These are phyloP conservation scores for Pezicula neosporulosa DNA, from an alignment of 2,329 filamentous ascomycete genomes.

Conservation along the genomic window DNA sequence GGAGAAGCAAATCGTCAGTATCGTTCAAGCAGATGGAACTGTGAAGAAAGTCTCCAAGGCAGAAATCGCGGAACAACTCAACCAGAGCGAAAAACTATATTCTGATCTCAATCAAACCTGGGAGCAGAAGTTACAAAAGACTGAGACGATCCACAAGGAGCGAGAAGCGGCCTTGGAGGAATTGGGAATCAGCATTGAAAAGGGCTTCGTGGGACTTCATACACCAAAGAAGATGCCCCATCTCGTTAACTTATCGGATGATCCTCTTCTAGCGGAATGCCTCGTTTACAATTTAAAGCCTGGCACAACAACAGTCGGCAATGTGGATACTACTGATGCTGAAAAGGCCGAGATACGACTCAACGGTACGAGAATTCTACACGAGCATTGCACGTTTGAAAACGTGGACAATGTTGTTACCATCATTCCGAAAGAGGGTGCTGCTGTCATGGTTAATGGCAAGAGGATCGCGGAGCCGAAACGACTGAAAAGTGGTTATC, in stretches of 20 bases:
- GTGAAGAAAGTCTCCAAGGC: constrained; percentile 97
- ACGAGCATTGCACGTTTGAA: constrained; percentile 91
- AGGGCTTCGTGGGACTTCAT: constrained; percentile 91
- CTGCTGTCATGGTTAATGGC: constrained; percentile 97
- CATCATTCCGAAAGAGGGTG: constrained; percentile 82
- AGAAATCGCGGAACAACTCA: constrained; percentile 94
- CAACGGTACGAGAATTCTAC: constrained; percentile 88
- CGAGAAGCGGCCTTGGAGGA: constrained; percentile 93
- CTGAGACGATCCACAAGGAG: constrained; percentile 96
- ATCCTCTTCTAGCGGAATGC: constrained; percentile 90
- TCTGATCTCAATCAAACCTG: constrained; percentile 97
- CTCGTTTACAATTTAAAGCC: constrained; percentile 98
- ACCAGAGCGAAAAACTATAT: constrained; percentile 93
- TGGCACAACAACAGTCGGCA: constrained; percentile 89
- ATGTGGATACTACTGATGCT: constrained; percentile 78
- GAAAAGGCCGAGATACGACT: constrained; percentile 83
- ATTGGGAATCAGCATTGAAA: constrained; percentile 97
- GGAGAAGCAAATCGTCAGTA: constrained; percentile 94
- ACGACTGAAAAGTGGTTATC: constrained; percentile 84
- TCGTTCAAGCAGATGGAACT: constrained; percentile 78
- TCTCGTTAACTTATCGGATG: constrained; percentile 94
- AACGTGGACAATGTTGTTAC: constrained; percentile 93
- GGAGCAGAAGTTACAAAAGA: constrained; percentile 94
- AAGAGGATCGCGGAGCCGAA: constrained; percentile 83
- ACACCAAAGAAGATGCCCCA: constrained; percentile 99